These are phyloP conservation scores for Ustilago trichophora DNA, from an alignment of 1,284 basidiomycete species.

Conservation along the genomic window DNA sequence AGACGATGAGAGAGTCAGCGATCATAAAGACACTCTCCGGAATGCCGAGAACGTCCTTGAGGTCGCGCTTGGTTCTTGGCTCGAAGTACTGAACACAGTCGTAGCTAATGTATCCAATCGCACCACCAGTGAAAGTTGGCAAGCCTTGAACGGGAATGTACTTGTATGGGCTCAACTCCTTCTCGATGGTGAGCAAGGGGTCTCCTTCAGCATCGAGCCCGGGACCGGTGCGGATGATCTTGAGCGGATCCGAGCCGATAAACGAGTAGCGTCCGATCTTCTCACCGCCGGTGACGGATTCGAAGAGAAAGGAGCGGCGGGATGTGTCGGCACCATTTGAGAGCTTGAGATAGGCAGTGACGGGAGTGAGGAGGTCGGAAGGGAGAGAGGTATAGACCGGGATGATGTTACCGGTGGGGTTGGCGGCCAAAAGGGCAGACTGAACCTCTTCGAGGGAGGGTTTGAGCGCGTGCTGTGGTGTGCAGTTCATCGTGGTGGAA, in stretches of 20 bases:
- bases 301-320: conserved; percentile 60
- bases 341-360: conserved; percentile 92
- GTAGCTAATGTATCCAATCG: conserved; percentile 96
- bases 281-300: conserved; percentile 83
- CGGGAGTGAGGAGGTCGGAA: conserved; percentile 95
- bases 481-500: conserved; percentile 3
- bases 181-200: conserved; percentile 84
- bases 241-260: conserved; percentile 93
- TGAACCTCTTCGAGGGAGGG: conserved; percentile 60
- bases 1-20: conserved; percentile 90
- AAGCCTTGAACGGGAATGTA: conserved; percentile 91
- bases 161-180: conserved; percentile 84
- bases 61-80: conserved; percentile 70
- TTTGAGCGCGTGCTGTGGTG: conserved; percentile 34
- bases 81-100: conserved; percentile 97
- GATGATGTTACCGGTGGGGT: conserved; percentile 78
- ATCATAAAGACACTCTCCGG: conserved; percentile 98
- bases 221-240: conserved; percentile 87
- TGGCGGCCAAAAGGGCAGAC: conserved; percentile 45
- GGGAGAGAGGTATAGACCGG: conserved; percentile 92
- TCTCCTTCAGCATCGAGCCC: conserved; percentile 84
- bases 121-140: conserved; percentile 95
- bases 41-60: conserved; percentile 79
- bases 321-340: conserved; percentile 82
- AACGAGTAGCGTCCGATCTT: conserved; percentile 93